Percentiles rank a stretch among this genome's conserved stretches.
These are phyloP conservation scores for Gynandropsis gynandra DNA, from an alignment of 345 rosid genomes.

Conservation along the genomic window DNA sequence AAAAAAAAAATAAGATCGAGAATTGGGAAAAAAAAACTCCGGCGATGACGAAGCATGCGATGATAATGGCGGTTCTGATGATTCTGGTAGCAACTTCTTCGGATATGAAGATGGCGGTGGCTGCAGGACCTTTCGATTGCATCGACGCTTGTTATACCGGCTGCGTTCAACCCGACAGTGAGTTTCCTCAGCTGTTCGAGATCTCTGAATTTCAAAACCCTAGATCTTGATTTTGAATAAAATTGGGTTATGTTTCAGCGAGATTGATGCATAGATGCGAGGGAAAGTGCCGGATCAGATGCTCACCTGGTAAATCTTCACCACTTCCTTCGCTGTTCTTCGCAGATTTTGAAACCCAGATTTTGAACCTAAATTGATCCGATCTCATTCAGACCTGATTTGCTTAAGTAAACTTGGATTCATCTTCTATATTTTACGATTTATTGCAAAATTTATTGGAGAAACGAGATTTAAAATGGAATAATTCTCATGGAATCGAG, in stretches of 20 bases:
- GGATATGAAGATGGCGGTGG: constrained; percentile 23
- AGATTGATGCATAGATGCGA: constrained; percentile 47
- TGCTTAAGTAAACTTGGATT: too few relatives aligned
- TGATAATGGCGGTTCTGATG: constrained; percentile 18
- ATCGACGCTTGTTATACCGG: constrained; percentile 45
- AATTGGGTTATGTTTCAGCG: constrained; percentile 17
- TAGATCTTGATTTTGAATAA: too few relatives aligned
- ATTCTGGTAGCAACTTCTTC: constrained; percentile 22
- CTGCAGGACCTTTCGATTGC: constrained; percentile 38
- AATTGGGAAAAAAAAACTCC: neutral
- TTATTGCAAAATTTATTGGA: too few relatives aligned
- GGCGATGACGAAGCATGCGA: constrained; percentile 27
- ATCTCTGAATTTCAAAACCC: neutral
- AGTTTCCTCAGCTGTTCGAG: neutral
- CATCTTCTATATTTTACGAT: too few relatives aligned
- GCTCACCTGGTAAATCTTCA: constrained; percentile 33
- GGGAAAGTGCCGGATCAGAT: constrained; percentile 43
- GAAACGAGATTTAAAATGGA: too few relatives aligned
- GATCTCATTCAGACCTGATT: too few relatives aligned
- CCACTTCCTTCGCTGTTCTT: too few relatives aligned
- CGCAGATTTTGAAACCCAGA: neutral
- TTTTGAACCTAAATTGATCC: neutral
- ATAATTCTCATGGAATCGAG: too few relatives aligned
- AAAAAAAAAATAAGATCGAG: neutral
- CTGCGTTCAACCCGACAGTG: constrained; percentile 40